phyloP scores from a whole-genome alignment of 805 yeast genomes.

The Ogataea thermomethanolica region DNA sequence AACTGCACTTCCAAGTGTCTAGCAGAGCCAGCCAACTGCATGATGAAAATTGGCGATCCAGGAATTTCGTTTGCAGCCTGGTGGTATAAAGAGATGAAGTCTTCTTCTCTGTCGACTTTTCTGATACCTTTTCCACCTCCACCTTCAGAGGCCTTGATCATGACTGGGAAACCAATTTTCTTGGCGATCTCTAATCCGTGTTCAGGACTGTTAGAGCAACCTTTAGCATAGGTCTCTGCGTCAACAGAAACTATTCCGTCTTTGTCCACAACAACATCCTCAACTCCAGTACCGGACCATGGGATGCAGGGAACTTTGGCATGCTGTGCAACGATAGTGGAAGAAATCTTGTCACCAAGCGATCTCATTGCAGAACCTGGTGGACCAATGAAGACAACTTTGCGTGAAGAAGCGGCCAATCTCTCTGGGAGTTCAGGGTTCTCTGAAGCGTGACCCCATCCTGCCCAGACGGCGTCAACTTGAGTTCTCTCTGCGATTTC shows the following conservation, averaged over 20 bases:
- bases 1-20: constrained; percentile 98
- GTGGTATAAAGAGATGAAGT: constrained; percentile 70
- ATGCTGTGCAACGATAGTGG: constrained; percentile 98
- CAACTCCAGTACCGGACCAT: constrained; percentile 99
- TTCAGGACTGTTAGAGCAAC: constrained; percentile 82
- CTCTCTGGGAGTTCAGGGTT: constrained; percentile 92
- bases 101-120: constrained; percentile 82
- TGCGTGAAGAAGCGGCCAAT: constrained; percentile 88
- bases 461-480: constrained; percentile 99
- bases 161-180: constrained; percentile 93
- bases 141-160: constrained; percentile 99
- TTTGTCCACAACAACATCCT: constrained; percentile 67
- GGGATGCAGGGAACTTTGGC: constrained; percentile 98
- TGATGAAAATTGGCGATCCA: constrained; percentile 96
- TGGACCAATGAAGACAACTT: constrained; percentile 93
- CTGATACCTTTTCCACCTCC: constrained; percentile 99
- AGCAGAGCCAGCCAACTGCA: constrained; percentile 96
- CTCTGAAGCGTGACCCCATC: constrained; percentile 99
- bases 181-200: constrained; percentile 87
- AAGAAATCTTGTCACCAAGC: constrained; percentile 96
- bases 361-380: constrained; percentile 99
- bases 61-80: constrained; percentile 98
- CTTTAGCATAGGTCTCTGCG: constrained; percentile 78
- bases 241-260: constrained; percentile 86
- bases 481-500: constrained; percentile 95